Percentiles rank a stretch among this genome's conserved stretches.
Conservation (phyloP, 257 asterid species). For the Solanum pennellii region DNA sequence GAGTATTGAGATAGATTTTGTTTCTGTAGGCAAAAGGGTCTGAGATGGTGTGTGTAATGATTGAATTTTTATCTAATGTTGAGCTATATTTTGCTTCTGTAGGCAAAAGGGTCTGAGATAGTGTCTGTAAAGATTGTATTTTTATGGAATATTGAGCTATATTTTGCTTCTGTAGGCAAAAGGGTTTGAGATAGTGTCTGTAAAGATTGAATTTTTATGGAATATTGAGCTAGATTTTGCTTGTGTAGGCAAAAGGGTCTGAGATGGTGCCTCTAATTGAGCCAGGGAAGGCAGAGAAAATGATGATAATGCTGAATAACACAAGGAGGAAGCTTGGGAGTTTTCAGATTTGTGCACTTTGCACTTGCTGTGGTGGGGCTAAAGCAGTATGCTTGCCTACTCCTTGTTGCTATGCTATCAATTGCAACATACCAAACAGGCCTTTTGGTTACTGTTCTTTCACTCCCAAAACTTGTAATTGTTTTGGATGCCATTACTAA, state of each 20-base stretch:
- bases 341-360: constrained; percentile 63
- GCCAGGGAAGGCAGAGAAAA: constrained; percentile 39
- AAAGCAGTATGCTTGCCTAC: constrained; percentile 50
- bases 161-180: background rate
- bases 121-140: background rate
- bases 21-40: background rate
- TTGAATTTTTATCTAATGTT: background rate
- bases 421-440: constrained; percentile 84
- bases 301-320: constrained; percentile 39
- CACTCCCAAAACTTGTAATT: constrained; percentile 76
- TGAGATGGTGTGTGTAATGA: background rate
- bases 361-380: constrained; percentile 73
- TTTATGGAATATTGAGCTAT: background rate
- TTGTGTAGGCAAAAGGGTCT: background rate
- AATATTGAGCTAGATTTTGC: background rate
- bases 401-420: constrained; percentile 84
- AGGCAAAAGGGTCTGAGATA: background rate
- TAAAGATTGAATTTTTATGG: background rate
- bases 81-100: background rate
- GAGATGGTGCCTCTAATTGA: constrained; percentile 49
- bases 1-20: background rate
- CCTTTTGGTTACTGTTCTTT: constrained; percentile 86
- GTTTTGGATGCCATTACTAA: constrained; percentile 64
- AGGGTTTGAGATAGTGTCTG: background rate
- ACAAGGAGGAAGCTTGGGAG: constrained; percentile 59